These are phyloP conservation scores for Triticum monococcum DNA, from an alignment of 176 grass and related monocot species.

Conservation along the genomic window DNA sequence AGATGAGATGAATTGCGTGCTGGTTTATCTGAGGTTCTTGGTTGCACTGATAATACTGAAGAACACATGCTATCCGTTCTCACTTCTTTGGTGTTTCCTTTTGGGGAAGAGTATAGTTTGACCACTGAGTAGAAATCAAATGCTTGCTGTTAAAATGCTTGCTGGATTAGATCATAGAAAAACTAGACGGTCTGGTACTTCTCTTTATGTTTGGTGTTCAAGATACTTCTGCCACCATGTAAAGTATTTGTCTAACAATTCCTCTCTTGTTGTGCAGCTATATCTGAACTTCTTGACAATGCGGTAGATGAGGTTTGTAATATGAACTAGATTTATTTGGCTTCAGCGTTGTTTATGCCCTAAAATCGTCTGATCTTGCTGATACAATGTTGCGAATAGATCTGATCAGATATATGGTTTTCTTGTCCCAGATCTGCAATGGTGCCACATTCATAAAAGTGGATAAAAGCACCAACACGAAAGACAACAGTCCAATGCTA, in stretches of 20 bases:
- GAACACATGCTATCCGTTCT: not conserved
- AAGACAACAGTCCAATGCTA: slow-evolving; percentile 82
- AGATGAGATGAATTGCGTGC: not conserved
- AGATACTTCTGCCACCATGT: not conserved
- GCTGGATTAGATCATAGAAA: not conserved
- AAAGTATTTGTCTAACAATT: slow-evolving; percentile 10
- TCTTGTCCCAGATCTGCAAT: slow-evolving; percentile 64
- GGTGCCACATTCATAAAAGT: slow-evolving; percentile 90
- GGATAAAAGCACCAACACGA: slow-evolving; percentile 73
- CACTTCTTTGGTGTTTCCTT: not conserved
- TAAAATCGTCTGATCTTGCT: not conserved
- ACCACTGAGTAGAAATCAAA: not conserved
- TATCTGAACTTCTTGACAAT: slow-evolving; percentile 97
- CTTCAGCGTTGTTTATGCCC: not conserved
- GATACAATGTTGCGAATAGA: not conserved
- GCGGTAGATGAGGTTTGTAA: slow-evolving; percentile 89
- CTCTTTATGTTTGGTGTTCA: not conserved
- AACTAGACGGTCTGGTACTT: not conserved
- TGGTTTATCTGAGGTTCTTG: not conserved
- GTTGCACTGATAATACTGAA: not conserved
- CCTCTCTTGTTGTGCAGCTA: slow-evolving; percentile 57
- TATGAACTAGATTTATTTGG: not conserved
- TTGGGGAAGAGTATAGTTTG: not conserved
- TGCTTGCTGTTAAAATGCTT: not conserved
- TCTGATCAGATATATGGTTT: slow-evolving; percentile 33